Evolutionary conservation across 2,329 filamentous ascomycete species (phyloP).

Genomic region (Aquanectria penicillioides): DNA sequence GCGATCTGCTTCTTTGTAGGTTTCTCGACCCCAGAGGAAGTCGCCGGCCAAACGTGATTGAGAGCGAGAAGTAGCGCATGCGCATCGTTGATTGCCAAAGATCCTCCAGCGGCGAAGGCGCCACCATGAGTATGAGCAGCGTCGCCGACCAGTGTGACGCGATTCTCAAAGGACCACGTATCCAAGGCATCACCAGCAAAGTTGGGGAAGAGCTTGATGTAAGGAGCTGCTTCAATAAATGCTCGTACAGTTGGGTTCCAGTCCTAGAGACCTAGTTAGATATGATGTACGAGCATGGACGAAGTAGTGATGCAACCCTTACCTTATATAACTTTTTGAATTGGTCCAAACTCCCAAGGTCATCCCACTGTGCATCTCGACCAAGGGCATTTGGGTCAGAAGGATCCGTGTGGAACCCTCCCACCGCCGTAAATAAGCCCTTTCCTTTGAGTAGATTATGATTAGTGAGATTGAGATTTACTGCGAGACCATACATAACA

Average conservation of each 20-base stretch:
- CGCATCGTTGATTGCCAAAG: constrained; percentile 52
- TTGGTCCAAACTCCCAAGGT: constrained; percentile 47
- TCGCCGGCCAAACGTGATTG: constrained; percentile 46
- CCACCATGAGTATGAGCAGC: constrained; percentile 54
- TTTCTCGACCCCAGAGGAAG: constrained; percentile 3
- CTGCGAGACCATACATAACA: too few species aligned
- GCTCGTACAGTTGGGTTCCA: constrained; percentile 55
- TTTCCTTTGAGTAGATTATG: constrained; percentile 13
- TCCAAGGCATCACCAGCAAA: constrained; percentile 51
- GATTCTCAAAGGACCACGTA: constrained; percentile 52
- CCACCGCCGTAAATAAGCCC: constrained; percentile 55
- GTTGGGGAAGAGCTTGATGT: constrained; percentile 55
- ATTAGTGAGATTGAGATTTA: too few species aligned
- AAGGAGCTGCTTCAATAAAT: constrained; percentile 53
- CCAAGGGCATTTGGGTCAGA: constrained; percentile 43
- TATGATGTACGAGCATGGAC: neutral
- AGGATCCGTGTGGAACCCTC: constrained; percentile 50
- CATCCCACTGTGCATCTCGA: constrained; percentile 50
- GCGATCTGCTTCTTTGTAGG: constrained; percentile 34
- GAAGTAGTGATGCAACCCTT: neutral
- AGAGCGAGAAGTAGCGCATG: constrained; percentile 54
- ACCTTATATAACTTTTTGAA: constrained; percentile 49
- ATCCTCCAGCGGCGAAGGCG: constrained; percentile 52
- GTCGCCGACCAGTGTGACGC: constrained; percentile 51
- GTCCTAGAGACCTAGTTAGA: constrained; percentile 33